These are phyloP conservation scores for Polysphondylium violaceum DNA, from an alignment of 78 protist species.

Conservation along the genomic window DNA sequence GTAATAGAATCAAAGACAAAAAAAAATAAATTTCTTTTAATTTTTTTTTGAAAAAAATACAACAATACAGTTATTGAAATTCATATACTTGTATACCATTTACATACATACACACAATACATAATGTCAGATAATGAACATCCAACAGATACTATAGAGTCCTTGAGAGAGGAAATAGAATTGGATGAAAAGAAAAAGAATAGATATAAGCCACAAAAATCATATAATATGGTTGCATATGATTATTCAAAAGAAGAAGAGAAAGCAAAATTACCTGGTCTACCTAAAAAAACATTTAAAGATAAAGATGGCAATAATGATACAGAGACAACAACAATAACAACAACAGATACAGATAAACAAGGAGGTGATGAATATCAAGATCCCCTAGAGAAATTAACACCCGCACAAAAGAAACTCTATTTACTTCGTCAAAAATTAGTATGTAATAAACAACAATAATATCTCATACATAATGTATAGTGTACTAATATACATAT, in stretches of 20 bases:
- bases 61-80: no score
- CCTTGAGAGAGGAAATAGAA: constrained; percentile 65
- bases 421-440: constrained; percentile 47
- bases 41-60: no score
- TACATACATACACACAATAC: no score
- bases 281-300: constrained; percentile 13
- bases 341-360: background rate
- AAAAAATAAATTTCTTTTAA: no score
- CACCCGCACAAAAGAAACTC: constrained; percentile 46
- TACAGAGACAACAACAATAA: background rate
- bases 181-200: constrained; percentile 1
- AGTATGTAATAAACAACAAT: no score
- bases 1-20: no score
- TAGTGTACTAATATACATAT: no score
- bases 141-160: background rate
- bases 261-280: constrained; percentile 15
- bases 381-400: constrained; percentile 23
- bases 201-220: constrained; percentile 18
- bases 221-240: constrained; percentile 31
- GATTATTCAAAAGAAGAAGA: constrained; percentile 64
- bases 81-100: no score
- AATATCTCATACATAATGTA: no score
- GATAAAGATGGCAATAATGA: background rate
- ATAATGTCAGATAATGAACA: constrained; percentile 18
- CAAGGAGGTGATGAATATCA: background rate